A percentile compares a stretch with the other conserved stretches of the same genome.
phyloP scores from a whole-genome alignment of 345 rosid species.

The Populus simonii region DNA sequence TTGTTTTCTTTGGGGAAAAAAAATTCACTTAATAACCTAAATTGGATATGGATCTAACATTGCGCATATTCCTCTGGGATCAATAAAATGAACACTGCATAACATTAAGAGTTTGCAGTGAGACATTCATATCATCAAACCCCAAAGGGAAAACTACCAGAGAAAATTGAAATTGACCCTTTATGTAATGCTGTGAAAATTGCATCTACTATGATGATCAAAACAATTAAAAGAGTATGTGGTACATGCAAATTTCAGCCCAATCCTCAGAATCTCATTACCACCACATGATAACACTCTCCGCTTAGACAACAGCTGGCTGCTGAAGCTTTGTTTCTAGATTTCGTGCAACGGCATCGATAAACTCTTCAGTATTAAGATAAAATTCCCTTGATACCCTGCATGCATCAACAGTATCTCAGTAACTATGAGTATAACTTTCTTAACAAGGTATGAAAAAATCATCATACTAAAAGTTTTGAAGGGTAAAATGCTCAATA shows the following conservation, averaged over 20 bases:
- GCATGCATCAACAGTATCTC: slow-evolving; percentile 19
- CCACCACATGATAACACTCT: not conserved
- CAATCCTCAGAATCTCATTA: not conserved
- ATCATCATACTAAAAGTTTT: not conserved
- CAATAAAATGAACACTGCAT: too few species aligned
- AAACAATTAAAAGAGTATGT: not conserved
- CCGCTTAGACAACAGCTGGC: slow-evolving; percentile 37
- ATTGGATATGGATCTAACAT: too few species aligned
- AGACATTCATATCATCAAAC: not conserved
- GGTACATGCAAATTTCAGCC: not conserved
- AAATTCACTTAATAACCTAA: too few species aligned
- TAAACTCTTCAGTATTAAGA: slow-evolving; percentile 82
- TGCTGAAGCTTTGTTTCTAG: slow-evolving; percentile 50
- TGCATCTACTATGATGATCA: not conserved
- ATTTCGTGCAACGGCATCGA: slow-evolving; percentile 67
- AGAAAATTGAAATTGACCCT: too few species aligned
- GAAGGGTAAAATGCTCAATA: too few species aligned
- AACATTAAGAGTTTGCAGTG: too few species aligned
- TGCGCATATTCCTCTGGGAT: too few species aligned
- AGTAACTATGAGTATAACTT: not conserved
- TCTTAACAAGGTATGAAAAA: not conserved
- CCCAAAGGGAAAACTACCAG: too few species aligned
- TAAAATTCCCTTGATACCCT: slow-evolving; percentile 73
- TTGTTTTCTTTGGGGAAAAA: too few species aligned
- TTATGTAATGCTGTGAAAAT: too few species aligned